Evolutionary conservation across 768 basidiomycete species (phyloP), one percentile per base, ranked within the genome.

Genomic region (Trametes cinnabarina): DNA sequence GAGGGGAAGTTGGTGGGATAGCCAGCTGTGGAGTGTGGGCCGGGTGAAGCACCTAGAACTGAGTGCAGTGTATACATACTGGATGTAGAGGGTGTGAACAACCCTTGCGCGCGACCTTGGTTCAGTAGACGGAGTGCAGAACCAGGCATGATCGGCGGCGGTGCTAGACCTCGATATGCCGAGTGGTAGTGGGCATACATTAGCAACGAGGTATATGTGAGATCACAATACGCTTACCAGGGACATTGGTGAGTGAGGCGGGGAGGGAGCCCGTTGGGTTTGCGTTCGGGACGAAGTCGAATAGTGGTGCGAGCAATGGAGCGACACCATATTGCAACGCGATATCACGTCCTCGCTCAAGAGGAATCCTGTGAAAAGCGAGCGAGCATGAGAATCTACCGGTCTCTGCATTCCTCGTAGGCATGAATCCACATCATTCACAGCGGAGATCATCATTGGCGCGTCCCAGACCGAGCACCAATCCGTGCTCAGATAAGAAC

Each of bases 301-400:
- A 96, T 59, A 99, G 80, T 2, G 95, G 94, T 1, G 86, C 80
- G 56, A 99, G 82, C 51, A 97, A 79, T 44, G 88, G 86, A 30
- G 90, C 87, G 41, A 99, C 95, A 55, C 93, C 94, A 73, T 91
- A 98, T 66, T 93, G 93, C 15, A 84, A 73, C 2, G 97, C 95
- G 46, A 99, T 87, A 65, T 98, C 94, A 55, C 92, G 87, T 37
- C 95, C 95, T 55, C 93, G 82, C 65, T 95, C 92, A 39, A 98
- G 87, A 1, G 97, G 97, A 66, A 99, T 96, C 96, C 95, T 98
- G 63, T 30, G 43, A 22, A 39, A 58, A 22, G 28, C 43, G 28
- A 40, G 58, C 42, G 17, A 47, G 46, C 23, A 46, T 47, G 23
- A 48, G 43, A 51, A 58, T 48, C n/a, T 23, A 17, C 4, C 4